phyloP scores from a whole-genome alignment of 2,329 filamentous ascomycete genomes.

The Alternaria alternata region DNA sequence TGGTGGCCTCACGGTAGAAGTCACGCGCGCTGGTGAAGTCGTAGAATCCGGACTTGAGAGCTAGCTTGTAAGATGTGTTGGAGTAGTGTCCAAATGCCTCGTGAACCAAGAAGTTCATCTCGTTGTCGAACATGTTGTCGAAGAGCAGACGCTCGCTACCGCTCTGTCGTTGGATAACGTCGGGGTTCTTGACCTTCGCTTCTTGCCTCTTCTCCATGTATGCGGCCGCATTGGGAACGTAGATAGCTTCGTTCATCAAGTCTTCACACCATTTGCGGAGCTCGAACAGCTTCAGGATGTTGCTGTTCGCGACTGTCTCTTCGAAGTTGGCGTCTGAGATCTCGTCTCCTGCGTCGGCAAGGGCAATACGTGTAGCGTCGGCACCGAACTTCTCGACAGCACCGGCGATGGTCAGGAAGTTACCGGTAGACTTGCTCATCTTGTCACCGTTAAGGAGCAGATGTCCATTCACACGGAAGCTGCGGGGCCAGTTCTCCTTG shows the following conservation, averaged over 20 bases:
- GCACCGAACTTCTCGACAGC: conserved; percentile 92
- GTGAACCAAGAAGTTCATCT: conserved; percentile 83
- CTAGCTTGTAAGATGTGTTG: conserved; percentile 51
- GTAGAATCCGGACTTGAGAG: conserved; percentile 72
- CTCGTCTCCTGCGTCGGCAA: conserved; percentile 93
- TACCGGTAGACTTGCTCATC: conserved; percentile 98
- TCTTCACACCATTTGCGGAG: conserved; percentile 94
- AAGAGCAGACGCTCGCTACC: conserved; percentile 77
- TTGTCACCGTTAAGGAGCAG: conserved; percentile 95
- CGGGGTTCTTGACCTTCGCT: conserved; percentile 57
- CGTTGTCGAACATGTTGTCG: conserved; percentile 90
- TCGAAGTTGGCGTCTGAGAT: conserved; percentile 98
- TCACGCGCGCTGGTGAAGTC: conserved; percentile 90
- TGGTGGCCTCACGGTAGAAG: conserved; percentile 85
- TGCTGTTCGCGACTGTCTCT: conserved; percentile 91
- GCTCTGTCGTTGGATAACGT: conserved; percentile 71
- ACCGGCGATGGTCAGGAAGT: conserved; percentile 91
- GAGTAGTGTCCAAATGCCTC: conserved; percentile 83
- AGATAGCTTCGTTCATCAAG: conserved; percentile 68
- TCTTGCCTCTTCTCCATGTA: conserved; percentile 54
- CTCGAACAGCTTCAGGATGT: conserved; percentile 83
- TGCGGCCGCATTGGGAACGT: conserved; percentile 54
- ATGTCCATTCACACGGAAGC: conserved; percentile 90
- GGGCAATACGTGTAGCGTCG: conserved; percentile 87
- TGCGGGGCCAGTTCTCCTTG: conserved; percentile 85